Conservation (phyloP, 495 filamentous ascomycete species). For the Sabuloglossum arenarium region DNA sequence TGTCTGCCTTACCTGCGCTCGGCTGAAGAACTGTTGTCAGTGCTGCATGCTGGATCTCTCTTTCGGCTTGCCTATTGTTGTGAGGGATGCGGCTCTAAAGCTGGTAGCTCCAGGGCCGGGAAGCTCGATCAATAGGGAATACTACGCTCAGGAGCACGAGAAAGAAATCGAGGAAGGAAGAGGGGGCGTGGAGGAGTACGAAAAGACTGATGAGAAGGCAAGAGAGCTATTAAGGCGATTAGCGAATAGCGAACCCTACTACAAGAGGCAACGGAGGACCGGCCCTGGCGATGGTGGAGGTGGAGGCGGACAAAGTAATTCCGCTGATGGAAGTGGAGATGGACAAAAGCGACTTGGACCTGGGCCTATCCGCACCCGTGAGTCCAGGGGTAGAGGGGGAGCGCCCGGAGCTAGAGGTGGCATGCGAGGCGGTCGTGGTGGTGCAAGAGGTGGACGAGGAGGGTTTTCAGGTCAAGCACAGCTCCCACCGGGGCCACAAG, state of each 20-base stretch:
- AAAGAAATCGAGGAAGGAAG: slow-evolving; percentile 81
- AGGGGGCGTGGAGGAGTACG: slow-evolving; percentile 61
- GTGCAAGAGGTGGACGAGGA: slow-evolving; percentile 27
- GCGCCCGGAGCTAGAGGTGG: slow-evolving; percentile 28
- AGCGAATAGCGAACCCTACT: slow-evolving; percentile 85
- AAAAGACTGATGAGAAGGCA: slow-evolving; percentile 93
- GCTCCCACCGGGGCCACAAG: slow-evolving; percentile 56
- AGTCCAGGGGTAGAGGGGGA: slow-evolving; percentile 29
- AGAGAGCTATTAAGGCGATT: slow-evolving; percentile 67
- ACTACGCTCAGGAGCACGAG: slow-evolving; percentile 93
- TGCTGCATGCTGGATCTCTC: slow-evolving; percentile 96
- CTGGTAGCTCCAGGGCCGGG: slow-evolving; percentile 85
- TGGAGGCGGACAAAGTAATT: slow-evolving; percentile 26
- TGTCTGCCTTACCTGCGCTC: slow-evolving; percentile 88
- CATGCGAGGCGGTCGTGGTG: slow-evolving; percentile 18
- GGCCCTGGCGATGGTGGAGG: slow-evolving; percentile 23
- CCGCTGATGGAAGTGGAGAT: slow-evolving; percentile 3
- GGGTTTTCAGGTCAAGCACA: slow-evolving; percentile 49
- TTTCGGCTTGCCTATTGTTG: slow-evolving; percentile 80
- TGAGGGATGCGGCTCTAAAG: slow-evolving; percentile 92
- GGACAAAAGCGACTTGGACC: slow-evolving; percentile 6
- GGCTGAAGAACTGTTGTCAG: slow-evolving; percentile 94
- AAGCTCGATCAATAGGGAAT: slow-evolving; percentile 85
- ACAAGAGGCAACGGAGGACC: slow-evolving; percentile 57
- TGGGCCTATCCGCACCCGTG: slow-evolving; percentile 49